Conservation (phyloP, 225 moss, liverwort and hornwort genomes). For the Bryoerythrophyllum caledonicum region DNA sequence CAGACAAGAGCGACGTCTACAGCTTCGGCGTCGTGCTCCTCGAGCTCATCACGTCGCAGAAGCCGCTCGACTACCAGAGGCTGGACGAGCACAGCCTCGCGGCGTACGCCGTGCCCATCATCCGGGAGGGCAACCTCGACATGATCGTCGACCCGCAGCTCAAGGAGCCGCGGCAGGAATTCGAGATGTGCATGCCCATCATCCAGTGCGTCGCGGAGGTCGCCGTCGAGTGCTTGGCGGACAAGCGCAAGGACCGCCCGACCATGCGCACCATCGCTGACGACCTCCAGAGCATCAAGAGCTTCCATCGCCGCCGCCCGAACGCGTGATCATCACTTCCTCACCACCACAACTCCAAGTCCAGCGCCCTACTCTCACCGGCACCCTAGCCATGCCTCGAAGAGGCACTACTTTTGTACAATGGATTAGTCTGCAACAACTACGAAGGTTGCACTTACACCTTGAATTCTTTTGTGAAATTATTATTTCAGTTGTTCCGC, state of each 20-base stretch:
- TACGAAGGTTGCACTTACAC: neutral
- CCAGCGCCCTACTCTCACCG: no score
- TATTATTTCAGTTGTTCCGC: no score
- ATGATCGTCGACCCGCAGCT: constrained; percentile 60
- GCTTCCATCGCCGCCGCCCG: constrained; percentile 32
- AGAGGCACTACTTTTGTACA: constrained; percentile 29
- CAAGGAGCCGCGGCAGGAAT: constrained; percentile 35
- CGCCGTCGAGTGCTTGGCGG: constrained; percentile 50
- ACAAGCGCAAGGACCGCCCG: constrained; percentile 56
- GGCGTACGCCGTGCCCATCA: constrained; percentile 45
- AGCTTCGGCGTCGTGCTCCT: constrained; percentile 91
- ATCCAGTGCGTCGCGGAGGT: constrained; percentile 58
- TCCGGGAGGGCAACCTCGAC: constrained; percentile 40
- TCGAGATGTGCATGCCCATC: constrained; percentile 29
- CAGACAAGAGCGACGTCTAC: constrained; percentile 94
- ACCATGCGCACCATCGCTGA: constrained; percentile 54
- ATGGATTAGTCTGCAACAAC: constrained; percentile 9
- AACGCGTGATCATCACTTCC: no score
- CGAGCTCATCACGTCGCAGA: constrained; percentile 77
- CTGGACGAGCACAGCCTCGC: constrained; percentile 54
- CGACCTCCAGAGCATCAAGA: constrained; percentile 58
- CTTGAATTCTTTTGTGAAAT: no score
- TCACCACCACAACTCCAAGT: no score
- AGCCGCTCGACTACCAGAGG: constrained; percentile 49
- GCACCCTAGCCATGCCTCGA: constrained; percentile 2